A percentile compares a stretch with the other conserved stretches of the same genome.
phyloP scores from a whole-genome alignment of 2,329 filamentous ascomycete genomes.

The Trichoderma koningiopsis region DNA sequence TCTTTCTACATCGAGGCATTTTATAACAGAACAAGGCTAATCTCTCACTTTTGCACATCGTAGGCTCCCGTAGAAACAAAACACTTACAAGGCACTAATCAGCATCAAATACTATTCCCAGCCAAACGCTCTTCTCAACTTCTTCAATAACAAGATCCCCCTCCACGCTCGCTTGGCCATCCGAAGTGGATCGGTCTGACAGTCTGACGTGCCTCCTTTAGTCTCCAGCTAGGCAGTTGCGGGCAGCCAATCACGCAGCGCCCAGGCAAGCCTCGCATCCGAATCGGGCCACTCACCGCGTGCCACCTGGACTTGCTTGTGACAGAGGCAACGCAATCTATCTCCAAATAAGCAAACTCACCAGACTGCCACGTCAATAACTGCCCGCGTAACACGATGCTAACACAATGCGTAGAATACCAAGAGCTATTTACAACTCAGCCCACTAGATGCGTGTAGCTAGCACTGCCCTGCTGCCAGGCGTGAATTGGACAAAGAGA shows the following conservation, averaged over 20 bases:
- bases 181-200: not conserved
- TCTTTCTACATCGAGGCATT: not conserved
- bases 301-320: not conserved
- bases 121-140: no score
- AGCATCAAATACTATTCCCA: no score
- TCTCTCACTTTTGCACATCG: no score
- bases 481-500: no score
- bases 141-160: not conserved
- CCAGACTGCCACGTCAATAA: not conserved
- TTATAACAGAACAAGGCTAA: no score
- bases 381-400: not conserved
- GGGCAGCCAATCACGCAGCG: not conserved
- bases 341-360: not conserved
- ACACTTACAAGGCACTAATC: no score
- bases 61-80: no score
- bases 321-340: not conserved
- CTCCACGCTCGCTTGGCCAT: not conserved
- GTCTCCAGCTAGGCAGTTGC: not conserved
- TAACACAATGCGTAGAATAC: not conserved
- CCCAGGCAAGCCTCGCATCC: not conserved
- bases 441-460: no score
- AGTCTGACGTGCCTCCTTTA: not conserved
- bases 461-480: no score
- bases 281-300: slow-evolving; percentile 3
- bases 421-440: not conserved